Conservation (phyloP, 768 basidiomycete species). For the Stropharia rugosoannulata region DNA sequence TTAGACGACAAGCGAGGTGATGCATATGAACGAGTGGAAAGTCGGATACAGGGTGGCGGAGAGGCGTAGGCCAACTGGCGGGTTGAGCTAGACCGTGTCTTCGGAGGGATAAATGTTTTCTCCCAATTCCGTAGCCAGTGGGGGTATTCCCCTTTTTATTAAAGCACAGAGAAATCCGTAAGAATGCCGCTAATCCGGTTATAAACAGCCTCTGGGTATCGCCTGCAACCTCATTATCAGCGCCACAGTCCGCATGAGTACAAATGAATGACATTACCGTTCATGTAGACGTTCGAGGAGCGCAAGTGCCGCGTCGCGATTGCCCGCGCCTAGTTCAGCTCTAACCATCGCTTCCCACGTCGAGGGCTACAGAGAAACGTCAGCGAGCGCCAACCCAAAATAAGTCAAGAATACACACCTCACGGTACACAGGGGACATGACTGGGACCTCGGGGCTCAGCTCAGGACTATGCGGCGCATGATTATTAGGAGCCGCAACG, state of each 20-base stretch:
- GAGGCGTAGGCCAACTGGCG: no score
- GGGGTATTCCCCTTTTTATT: not conserved
- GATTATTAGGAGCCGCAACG: constrained; percentile 88
- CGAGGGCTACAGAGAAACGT: constrained; percentile 55
- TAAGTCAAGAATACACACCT: constrained; percentile 46
- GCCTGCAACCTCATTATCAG: constrained; percentile 35
- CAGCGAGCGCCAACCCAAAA: not conserved
- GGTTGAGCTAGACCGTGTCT: no score
- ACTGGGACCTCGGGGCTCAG: constrained; percentile 26
- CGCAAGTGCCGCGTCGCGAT: constrained; percentile 64
- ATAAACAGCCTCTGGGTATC: constrained; percentile 77
- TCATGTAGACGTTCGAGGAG: constrained; percentile 72
- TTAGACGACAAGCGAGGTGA: no score
- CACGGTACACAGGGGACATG: constrained; percentile 74
- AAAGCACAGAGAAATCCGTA: constrained; percentile 5
- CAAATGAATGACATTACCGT: constrained; percentile 44
- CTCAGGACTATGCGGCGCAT: constrained; percentile 62
- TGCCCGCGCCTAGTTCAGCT: constrained; percentile 80
- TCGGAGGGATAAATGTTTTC: no score
- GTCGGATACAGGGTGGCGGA: no score
- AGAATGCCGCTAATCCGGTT: constrained; percentile 74
- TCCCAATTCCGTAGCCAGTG: no score
- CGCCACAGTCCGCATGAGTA: not conserved
- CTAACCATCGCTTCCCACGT: constrained; percentile 97
- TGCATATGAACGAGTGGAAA: no score